These are phyloP conservation scores for Paramecium sonneborni DNA, from an alignment of 73 alveolate species.

Conservation along the genomic window DNA sequence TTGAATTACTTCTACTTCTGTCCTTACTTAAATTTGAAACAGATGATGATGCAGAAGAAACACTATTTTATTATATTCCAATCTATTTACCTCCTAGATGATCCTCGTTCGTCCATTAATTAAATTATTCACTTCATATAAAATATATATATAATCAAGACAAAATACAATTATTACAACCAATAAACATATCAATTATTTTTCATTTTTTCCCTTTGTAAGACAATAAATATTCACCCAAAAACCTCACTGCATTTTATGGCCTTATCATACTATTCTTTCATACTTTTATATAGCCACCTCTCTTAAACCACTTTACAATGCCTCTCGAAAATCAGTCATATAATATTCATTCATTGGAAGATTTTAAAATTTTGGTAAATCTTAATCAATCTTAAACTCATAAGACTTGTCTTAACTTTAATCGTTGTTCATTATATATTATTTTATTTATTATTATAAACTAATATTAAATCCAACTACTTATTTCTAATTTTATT, in stretches of 20 bases:
- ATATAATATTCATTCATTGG: neutral
- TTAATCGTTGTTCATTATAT: neutral
- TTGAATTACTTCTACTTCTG: slow-evolving; percentile 42
- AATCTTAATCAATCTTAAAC: neutral
- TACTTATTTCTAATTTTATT: no score
- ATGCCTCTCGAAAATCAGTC: neutral
- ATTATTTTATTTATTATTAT: neutral
- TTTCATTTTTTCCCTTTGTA: neutral
- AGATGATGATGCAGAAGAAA: slow-evolving; percentile 23
- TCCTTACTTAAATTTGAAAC: neutral
- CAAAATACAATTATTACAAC: neutral
- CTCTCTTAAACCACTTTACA: neutral
- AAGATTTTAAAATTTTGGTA: neutral
- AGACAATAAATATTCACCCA: neutral
- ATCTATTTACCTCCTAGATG: slow-evolving; percentile 32
- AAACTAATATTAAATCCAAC: no score
- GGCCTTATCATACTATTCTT: neutral
- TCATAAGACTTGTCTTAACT: neutral
- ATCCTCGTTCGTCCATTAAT: neutral
- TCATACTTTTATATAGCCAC: neutral
- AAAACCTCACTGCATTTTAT: neutral
- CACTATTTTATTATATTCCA: neutral
- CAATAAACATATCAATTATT: neutral
- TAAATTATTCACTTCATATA: neutral
- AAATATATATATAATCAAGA: neutral